Base-by-base conservation (phyloP, 371 early-diverging fungal genomes). In the Coemansia sp. region DNA sequence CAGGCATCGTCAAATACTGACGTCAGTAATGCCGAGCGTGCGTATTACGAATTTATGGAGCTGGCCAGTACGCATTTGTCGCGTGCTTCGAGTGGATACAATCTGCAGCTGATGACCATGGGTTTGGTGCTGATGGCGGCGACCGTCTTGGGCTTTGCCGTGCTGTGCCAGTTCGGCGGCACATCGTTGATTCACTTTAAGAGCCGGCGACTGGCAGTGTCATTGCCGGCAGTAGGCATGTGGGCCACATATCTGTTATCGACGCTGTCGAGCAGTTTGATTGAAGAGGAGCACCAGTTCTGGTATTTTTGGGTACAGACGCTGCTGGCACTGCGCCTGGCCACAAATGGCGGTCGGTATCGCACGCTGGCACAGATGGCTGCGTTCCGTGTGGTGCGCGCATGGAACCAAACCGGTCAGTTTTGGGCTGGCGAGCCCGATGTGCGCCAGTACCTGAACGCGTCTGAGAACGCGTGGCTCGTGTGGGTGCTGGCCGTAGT, bases 261-360 rank as follows among this genome's bases (percentile, higher is more conserved):
- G 3, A 68, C 88, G 69, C 85, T 85, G 76, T 85, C 92, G 1
- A 90, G 89, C 52, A 90, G 91, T 54, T 86, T 87, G 73, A 84
- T 92, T 1, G 92, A 92, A 70, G 90, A 92, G 58, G 92, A 92
- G 67, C 90, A 89, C 58, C 82, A 80, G 61, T 85, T 86, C 59
- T 92, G 92, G 92, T 91, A 86, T 62, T 90, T 84, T 74, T 85
- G 85, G 71, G 64, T 73, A 28, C 88, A 88, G 62, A 88, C 89
- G 0, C 63, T 85, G 61, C 82, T 83, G 70, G 56, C 83, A 0
- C 61, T 86, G 21, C 73, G 83, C 7, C 63, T 82, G 2, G 13
- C 84, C 4, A 82, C 83, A 24, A 83, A 85, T 58, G 15, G 40
- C n/a, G 17, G 54, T 13, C 8, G 13, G 2, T 60, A 36, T 58